Percentiles rank a stretch among this genome's conserved stretches.
Evolutionary conservation across 2,329 filamentous ascomycete genomes (phyloP).

Genomic region (Trichoderma sp.): DNA sequence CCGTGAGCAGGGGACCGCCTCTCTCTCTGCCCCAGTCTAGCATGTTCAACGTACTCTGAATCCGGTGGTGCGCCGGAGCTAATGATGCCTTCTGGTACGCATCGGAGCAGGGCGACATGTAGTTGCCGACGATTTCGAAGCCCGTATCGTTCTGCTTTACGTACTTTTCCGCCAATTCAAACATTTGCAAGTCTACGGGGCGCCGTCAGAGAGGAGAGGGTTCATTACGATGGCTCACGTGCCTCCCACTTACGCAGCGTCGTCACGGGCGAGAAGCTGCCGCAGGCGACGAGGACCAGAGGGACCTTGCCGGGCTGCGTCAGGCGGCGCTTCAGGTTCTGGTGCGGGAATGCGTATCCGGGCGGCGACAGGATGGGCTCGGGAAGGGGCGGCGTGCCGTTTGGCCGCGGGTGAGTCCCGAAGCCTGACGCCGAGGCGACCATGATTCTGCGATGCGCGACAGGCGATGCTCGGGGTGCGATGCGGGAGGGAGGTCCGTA

Average conservation of each 20-base stretch:
- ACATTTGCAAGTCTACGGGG: slow-evolving; percentile 71
- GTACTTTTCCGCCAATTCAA: slow-evolving; percentile 79
- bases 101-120: slow-evolving; percentile 50
- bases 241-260: slow-evolving; percentile 53
- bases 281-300: slow-evolving; percentile 67
- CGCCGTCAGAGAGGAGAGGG: neutral
- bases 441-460: slow-evolving; percentile 6
- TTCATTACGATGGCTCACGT: neutral
- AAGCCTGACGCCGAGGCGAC: slow-evolving; percentile 23
- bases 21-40: neutral
- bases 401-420: slow-evolving; percentile 11
- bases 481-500: neutral
- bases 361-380: slow-evolving; percentile 15
- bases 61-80: slow-evolving; percentile 34
- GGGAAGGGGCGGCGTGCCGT: slow-evolving; percentile 9
- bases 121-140: slow-evolving; percentile 82
- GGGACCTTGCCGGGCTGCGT: slow-evolving; percentile 60
- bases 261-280: slow-evolving; percentile 70
- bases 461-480: too few species aligned
- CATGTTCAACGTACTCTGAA: slow-evolving; percentile 49
- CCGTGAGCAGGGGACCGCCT: neutral
- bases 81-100: slow-evolving; percentile 46
- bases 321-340: slow-evolving; percentile 58
- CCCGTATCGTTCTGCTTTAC: slow-evolving; percentile 59
- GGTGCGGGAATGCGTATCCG: slow-evolving; percentile 59